Conservation (phyloP, 352 stramenopile species). For the Aphanomyces astaci region DNA sequence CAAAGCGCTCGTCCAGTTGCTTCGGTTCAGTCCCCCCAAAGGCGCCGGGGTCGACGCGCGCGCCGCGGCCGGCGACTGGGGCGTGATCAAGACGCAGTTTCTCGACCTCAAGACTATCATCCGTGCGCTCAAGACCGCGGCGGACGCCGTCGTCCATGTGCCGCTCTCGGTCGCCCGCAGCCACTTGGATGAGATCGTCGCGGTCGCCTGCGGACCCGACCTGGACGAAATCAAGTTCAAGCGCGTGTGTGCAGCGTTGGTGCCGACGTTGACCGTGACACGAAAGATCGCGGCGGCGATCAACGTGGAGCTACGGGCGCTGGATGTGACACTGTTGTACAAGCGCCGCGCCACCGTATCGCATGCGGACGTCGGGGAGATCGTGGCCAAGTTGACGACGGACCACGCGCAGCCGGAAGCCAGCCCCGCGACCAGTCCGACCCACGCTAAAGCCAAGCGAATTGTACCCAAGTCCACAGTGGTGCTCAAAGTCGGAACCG, state of each 20-base stretch:
- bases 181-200: constrained; percentile 8
- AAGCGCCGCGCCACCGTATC: neutral
- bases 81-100: constrained; percentile 20
- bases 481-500: neutral
- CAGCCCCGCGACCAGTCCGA: neutral
- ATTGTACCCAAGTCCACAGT: neutral
- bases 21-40: constrained; percentile 14
- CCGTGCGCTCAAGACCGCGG: neutral
- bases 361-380: neutral
- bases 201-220: neutral
- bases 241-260: constrained; percentile 1
- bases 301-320: constrained; percentile 1
- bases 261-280: constrained; percentile 4
- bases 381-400: constrained; percentile 11
- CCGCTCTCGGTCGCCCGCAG: neutral
- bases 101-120: constrained; percentile 16
- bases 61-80: constrained; percentile 7
- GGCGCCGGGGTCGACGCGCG: constrained; percentile 5
- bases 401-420: neutral
- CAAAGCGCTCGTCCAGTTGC: constrained; percentile 18
- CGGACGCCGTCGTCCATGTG: neutral
- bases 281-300: neutral
- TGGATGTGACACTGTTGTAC: constrained; percentile 11
- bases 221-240: constrained; percentile 22
- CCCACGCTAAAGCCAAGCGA: neutral